phyloP scores from a whole-genome alignment of 352 stramenopile genomes.

The Pythium biforme region DNA sequence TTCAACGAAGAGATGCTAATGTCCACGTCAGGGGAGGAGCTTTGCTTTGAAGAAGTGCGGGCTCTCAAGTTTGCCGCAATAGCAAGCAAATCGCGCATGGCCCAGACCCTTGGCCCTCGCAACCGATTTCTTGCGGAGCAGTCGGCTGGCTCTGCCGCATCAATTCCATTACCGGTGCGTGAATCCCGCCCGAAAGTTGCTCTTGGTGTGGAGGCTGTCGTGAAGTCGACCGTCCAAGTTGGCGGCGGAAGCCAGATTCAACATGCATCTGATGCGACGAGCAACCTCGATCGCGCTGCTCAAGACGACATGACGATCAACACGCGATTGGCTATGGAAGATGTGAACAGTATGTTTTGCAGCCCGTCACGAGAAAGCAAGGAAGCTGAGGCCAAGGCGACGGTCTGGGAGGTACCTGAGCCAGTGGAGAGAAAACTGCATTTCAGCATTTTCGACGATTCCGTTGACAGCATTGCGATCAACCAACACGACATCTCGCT shows the following conservation, averaged over 20 bases:
- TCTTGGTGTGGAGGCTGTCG: background rate
- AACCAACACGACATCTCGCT: conserved; percentile 52
- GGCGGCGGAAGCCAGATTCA: background rate
- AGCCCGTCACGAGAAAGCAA: conserved; percentile 57
- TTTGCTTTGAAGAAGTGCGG: conserved; percentile 84
- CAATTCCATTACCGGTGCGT: background rate
- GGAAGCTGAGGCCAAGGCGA: conserved; percentile 14
- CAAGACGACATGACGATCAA: conserved; percentile 90
- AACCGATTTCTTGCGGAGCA: conserved; percentile 23
- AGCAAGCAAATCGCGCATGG: background rate
- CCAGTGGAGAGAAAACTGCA: conserved; percentile 81
- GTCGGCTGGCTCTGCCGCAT: background rate
- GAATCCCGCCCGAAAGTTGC: background rate
- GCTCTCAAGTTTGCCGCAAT: conserved; percentile 25
- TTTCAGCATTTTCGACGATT: conserved; percentile 84
- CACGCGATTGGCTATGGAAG: conserved; percentile 76
- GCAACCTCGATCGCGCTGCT: conserved; percentile 33
- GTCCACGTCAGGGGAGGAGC: conserved; percentile 36
- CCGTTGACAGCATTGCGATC: conserved; percentile 58
- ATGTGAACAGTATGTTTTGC: conserved; percentile 88
- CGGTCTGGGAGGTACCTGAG: conserved; percentile 57
- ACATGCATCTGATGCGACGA: background rate
- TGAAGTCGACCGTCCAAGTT: background rate
- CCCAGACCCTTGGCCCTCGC: background rate
- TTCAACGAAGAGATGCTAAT: conserved; percentile 51